phyloP scores from a whole-genome alignment of 257 asterid species.

The Cordia subcordata region DNA sequence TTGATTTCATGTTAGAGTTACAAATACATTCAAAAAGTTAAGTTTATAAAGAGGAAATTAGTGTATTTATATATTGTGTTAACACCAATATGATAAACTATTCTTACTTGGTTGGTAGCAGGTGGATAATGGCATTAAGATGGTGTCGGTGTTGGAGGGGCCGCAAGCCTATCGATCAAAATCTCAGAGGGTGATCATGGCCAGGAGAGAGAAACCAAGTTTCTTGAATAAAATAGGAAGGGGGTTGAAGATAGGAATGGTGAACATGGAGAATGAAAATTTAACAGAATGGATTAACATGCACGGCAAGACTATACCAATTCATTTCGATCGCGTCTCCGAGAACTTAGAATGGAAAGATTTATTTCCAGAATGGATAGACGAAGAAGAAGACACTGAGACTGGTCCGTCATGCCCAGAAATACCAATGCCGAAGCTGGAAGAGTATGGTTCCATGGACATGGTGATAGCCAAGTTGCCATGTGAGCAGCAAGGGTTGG shows the following conservation, averaged over 20 bases:
- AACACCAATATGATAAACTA: too few species aligned
- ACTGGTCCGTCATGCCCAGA: constrained; percentile 81
- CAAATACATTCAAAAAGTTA: too few species aligned
- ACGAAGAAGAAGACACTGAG: constrained; percentile 84
- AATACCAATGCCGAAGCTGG: constrained; percentile 67
- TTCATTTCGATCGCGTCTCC: constrained; percentile 46
- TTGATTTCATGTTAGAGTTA: too few species aligned
- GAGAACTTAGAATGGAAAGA: constrained; percentile 61
- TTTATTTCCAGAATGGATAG: constrained; percentile 92
- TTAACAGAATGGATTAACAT: constrained; percentile 48
- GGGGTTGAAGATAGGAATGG: constrained; percentile 59
- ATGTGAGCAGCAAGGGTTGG: constrained; percentile 46
- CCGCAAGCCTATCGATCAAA: constrained; percentile 17
- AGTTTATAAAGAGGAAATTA: too few species aligned
- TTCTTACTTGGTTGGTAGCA: too few species aligned
- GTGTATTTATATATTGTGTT: too few species aligned
- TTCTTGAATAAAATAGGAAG: constrained; percentile 43
- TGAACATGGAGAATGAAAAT: constrained; percentile 83
- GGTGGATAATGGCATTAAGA: constrained; percentile 46
- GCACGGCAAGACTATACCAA: constrained; percentile 27
- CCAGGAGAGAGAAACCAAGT: constrained; percentile 59
- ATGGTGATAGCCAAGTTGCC: constrained; percentile 73
- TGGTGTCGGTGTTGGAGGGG: constrained; percentile 63
- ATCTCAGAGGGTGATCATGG: constrained; percentile 26
- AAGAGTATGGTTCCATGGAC: constrained; percentile 37